phyloP scores from a whole-genome alignment of 148 eudicot genomes.

The Oxyria digyna region DNA sequence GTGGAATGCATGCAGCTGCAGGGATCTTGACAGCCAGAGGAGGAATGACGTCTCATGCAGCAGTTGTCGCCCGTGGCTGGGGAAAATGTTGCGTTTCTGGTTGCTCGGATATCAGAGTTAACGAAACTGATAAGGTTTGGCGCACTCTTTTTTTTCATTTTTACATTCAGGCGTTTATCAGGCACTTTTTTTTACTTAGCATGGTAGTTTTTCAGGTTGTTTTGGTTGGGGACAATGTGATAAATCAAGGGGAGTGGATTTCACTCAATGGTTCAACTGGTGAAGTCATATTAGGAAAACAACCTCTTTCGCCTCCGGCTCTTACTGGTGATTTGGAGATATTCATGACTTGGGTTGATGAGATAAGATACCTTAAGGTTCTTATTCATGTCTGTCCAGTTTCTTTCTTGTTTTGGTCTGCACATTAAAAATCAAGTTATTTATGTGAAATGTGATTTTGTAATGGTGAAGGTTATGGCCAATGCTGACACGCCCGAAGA shows the following conservation, averaged over 20 bases:
- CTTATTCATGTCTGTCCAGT: too few relatives aligned
- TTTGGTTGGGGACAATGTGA: slow-evolving; percentile 36
- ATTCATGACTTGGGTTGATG: slow-evolving; percentile 93
- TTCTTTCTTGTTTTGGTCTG: background rate
- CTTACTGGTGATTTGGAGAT: slow-evolving; percentile 68
- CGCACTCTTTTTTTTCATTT: background rate
- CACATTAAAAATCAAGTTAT: background rate
- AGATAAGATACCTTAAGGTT: slow-evolving; percentile 75
- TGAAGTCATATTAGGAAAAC: slow-evolving; percentile 88
- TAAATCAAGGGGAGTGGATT: slow-evolving; percentile 85
- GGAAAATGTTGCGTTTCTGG: slow-evolving; percentile 98
- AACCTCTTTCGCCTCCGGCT: slow-evolving; percentile 83
- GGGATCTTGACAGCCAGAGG: slow-evolving; percentile 96
- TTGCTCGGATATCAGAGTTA: slow-evolving; percentile 83
- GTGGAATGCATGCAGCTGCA: slow-evolving; percentile 94
- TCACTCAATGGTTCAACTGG: slow-evolving; percentile 97
- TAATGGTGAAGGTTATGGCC: slow-evolving; percentile 73
- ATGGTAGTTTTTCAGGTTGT: slow-evolving; percentile 32
- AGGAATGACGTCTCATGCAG: slow-evolving; percentile 99
- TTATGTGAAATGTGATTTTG: background rate
- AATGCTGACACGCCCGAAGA: slow-evolving; percentile 95
- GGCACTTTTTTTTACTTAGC: background rate
- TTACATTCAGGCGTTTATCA: background rate
- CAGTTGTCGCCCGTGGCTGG: slow-evolving; percentile 99
- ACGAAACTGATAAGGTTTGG: slow-evolving; percentile 62